These are phyloP conservation scores for Carnegiea gigantea DNA, from an alignment of 179 eudicot genomes.

Conservation along the genomic window DNA sequence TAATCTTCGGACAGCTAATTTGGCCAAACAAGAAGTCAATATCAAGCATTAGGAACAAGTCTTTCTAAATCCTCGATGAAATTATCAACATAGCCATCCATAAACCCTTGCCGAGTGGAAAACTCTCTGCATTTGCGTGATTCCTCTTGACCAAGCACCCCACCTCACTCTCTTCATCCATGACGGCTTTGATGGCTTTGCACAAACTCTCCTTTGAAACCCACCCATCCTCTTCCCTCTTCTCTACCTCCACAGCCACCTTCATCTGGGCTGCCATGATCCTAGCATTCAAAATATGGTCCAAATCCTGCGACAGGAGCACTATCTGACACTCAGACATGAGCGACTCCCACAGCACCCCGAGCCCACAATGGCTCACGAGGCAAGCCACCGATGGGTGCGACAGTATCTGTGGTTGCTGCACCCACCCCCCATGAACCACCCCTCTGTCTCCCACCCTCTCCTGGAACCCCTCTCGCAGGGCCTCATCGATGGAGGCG, in stretches of 20 bases:
- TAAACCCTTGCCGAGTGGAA: not conserved
- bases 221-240: conserved; percentile 11
- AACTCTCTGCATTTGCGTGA: not conserved
- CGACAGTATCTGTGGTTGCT: conserved; percentile 41
- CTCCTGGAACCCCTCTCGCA: conserved; percentile 50
- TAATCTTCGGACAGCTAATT: no score
- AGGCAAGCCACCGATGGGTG: conserved; percentile 74
- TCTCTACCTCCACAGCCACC: conserved; percentile 74
- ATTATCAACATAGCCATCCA: not conserved
- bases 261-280: conserved; percentile 52
- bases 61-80: not conserved
- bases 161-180: not conserved
- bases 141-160: not conserved
- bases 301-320: conserved; percentile 60
- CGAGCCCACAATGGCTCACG: conserved; percentile 76
- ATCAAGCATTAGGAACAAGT: not conserved
- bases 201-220: not conserved
- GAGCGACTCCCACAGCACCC: conserved; percentile 86
- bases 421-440: conserved; percentile 64
- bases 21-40: no score
- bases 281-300: conserved; percentile 65
- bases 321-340: conserved; percentile 55
- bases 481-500: conserved; percentile 48
- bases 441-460: conserved; percentile 44
- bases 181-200: not conserved